Evolutionary conservation across 2,329 filamentous ascomycete genomes (phyloP).

Genomic region (Emergomyces africanus): DNA sequence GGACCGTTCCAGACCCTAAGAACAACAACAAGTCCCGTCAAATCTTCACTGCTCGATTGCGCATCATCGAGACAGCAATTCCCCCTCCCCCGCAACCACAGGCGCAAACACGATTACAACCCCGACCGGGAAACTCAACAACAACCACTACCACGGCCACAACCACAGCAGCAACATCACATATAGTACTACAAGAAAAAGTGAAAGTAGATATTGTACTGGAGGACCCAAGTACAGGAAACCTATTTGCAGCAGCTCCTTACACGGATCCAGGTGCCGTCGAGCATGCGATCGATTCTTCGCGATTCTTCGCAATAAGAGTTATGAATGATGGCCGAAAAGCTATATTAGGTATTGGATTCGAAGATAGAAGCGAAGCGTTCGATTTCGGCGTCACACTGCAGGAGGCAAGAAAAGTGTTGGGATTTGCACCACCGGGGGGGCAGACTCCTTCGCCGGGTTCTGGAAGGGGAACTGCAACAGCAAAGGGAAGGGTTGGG

Average conservation of each 20-base stretch:
- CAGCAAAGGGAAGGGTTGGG: not conserved
- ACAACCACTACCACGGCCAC: constrained; percentile 4
- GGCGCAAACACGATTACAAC: constrained; percentile 9
- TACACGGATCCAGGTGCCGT: constrained; percentile 56
- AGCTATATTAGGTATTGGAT: constrained; percentile 71
- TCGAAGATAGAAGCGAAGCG: constrained; percentile 73
- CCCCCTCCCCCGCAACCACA: constrained; percentile 10
- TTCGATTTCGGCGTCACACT: constrained; percentile 75
- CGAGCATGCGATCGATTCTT: constrained; percentile 66
- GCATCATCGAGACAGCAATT: constrained; percentile 62
- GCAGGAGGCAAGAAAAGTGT: constrained; percentile 60
- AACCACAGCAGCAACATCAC: constrained; percentile 6
- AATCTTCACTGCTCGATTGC: constrained; percentile 76
- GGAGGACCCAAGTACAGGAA: constrained; percentile 58
- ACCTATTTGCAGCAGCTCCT: constrained; percentile 73
- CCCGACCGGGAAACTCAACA: constrained; percentile 14
- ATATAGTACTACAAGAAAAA: constrained; percentile 32
- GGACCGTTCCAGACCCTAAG: constrained; percentile 46
- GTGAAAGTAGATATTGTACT: constrained; percentile 65
- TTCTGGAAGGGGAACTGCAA: constrained; percentile 9
- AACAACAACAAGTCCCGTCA: constrained; percentile 53
- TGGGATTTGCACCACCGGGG: constrained; percentile 47
- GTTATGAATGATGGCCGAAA: constrained; percentile 68
- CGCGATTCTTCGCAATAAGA: constrained; percentile 71
- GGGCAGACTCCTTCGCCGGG: constrained; percentile 3